Evolutionary conservation across 257 asterid species (phyloP), one percentile per base, ranked within the genome.

Genomic region (Verbena officinalis): DNA sequence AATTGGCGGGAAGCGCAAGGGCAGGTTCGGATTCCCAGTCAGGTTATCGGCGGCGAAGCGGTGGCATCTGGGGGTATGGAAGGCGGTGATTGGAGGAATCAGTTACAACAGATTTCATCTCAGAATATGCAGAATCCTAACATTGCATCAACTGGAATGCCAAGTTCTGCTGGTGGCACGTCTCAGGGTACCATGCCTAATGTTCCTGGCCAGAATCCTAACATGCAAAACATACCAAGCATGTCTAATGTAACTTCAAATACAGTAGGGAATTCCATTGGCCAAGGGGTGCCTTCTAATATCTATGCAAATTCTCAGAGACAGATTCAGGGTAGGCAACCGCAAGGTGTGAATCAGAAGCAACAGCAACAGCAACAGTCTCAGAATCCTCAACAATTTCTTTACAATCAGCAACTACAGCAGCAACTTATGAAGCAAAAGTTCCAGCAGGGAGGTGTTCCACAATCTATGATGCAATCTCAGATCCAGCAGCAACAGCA

Each of bases 341-440:
- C n/a, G n/a, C 95, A 81, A 67, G 87, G 51, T 68, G 84, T 58
- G 38, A 65, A 78, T 23, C 96, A 82, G 72, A 96, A 87, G 61
- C 86, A 78, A 38, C 96, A 88, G 61, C 86, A 78, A 38, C 96
- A 88, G 69, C 95, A 84, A 75, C 99, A 84, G 74, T 60, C 89
- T 51, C 87, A 84, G 83, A 83, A 69, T 72, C 45, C 95, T 21
- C 95, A 84, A 75, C 88, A 76, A 10, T 80, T 83, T 83, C 77
- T 80, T 30, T 88, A 86, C 81, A 92, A 82, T 64, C 96, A 84
- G 82, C 99, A 86, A 80, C 63, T 81, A 7, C 99, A 84, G 49
- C 90, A 84, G 19, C 96, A 86, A 46, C 64, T 75, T 66, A 69
- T 84, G 77, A 87, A 90, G 80, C 96, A 78, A 67, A 93, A 93